These are phyloP conservation scores for Lenzites betulinus DNA, from an alignment of 768 basidiomycete species.

Conservation along the genomic window DNA sequence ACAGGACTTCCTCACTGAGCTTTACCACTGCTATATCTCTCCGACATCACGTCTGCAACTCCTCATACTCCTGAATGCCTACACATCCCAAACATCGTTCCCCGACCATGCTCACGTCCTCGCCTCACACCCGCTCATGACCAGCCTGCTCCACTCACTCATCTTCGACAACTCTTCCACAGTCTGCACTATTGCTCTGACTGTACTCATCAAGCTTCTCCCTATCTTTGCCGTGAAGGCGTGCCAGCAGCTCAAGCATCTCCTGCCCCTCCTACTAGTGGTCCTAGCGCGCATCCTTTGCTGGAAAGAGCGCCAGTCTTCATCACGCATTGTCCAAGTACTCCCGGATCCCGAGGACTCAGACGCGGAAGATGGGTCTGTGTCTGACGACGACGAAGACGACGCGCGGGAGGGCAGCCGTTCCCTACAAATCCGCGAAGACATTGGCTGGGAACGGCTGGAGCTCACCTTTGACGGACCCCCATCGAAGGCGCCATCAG, in stretches of 20 bases:
- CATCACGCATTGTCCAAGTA: constrained; percentile 22
- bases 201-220: constrained; percentile 68
- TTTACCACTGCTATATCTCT: constrained; percentile 59
- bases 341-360: constrained; percentile 29
- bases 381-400: constrained; percentile 12
- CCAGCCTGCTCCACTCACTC: constrained; percentile 64
- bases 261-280: constrained; percentile 66
- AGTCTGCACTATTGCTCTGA: constrained; percentile 62
- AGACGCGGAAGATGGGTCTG: constrained; percentile 18
- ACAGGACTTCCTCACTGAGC: constrained; percentile 71
- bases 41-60: constrained; percentile 71
- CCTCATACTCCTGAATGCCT: constrained; percentile 62
- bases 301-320: constrained; percentile 62
- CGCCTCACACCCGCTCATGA: constrained; percentile 63
- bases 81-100: constrained; percentile 58
- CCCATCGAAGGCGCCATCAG: constrained; percentile 56
- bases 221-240: constrained; percentile 72
- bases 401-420: constrained; percentile 21
- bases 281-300: constrained; percentile 72
- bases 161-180: constrained; percentile 77
- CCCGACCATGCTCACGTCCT: constrained; percentile 46
- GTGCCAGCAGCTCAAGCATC: constrained; percentile 51
- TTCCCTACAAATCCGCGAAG: constrained; percentile 42
- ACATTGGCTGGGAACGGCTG: constrained; percentile 69
- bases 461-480: constrained; percentile 59